Evolutionary conservation across 495 filamentous ascomycete species (phyloP), one percentile per base, ranked within the genome.

Genomic region (Penicillium arizonense): DNA sequence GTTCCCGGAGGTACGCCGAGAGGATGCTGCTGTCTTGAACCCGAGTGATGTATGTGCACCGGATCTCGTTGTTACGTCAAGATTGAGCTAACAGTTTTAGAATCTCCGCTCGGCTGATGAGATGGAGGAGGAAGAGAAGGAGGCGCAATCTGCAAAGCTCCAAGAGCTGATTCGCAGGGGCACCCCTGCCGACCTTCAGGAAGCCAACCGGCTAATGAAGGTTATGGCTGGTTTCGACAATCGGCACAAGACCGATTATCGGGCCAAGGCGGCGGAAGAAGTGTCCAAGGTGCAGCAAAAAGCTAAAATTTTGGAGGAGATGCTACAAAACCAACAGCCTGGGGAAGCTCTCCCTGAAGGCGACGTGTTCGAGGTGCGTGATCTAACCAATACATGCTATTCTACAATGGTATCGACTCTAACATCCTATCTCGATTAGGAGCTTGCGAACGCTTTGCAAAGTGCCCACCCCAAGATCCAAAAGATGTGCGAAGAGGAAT

Each of bases 401-500:
- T 43, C 13, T 3, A 8, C 23, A 38, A 18, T 41, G 20, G 52
- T 51, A 48, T 23, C 51, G 38, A 20, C 8, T 26, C 44, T 55
- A 20, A 43, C 37, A 43, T 28, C 2, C 21, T 39, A 58, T 38
- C 23, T 32, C 36, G 18, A 40, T 12, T 57, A 88, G 80, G 94
- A 97, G 75, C 83, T 98, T 44, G 91, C 91, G n/a, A 87, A 85
- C 61, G 85, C 94, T 4, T 75, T 98, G 28, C 89, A 89, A 67
- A 96, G 89, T 58, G 95, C 94, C 10, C 95, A 97, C 47, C 95
- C 94, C 1, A 97, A 98, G 75, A 98, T 97, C 50, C 91, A 96
- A 62, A 96, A 87, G 73, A 98, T 98, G 92, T 96, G 95, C 65
- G 95, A 98, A 65, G 94, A 97, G 63, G 94, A 98, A 64, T 96